Evolutionary conservation across 1,284 basidiomycete species (phyloP).

Genomic region (Cryptococcus sp.): DNA sequence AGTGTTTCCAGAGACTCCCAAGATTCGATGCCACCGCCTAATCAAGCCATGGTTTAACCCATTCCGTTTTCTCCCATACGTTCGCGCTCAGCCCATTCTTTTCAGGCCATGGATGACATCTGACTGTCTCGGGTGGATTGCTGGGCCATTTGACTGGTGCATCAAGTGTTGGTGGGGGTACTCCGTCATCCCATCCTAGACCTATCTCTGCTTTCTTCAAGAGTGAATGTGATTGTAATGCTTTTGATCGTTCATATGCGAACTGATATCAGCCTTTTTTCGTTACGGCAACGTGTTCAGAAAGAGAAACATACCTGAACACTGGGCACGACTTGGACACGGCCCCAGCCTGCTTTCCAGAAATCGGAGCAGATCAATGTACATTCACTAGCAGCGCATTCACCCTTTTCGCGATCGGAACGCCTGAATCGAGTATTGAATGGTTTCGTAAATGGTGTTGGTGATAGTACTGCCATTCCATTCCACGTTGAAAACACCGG

Average conservation of each 20-base stretch:
- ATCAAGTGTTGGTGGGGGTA: conserved; percentile 26
- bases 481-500: conserved; percentile 48
- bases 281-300: background rate
- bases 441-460: conserved; percentile 35
- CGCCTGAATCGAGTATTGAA: conserved; percentile 42
- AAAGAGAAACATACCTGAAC: conserved; percentile 34
- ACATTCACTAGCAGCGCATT: conserved; percentile 47
- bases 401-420: conserved; percentile 20
- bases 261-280: conserved; percentile 19
- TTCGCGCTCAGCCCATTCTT: conserved; percentile 43
- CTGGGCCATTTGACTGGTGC: conserved; percentile 16
- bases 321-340: conserved; percentile 44
- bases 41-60: conserved; percentile 38
- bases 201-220: conserved; percentile 20
- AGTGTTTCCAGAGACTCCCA: background rate
- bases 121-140: conserved; percentile 37
- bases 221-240: conserved; percentile 24
- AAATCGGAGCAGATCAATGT: conserved; percentile 41
- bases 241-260: conserved; percentile 41
- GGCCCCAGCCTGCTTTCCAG: conserved; percentile 41
- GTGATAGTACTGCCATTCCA: conserved; percentile 38
- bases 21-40: background rate
- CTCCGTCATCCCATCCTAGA: conserved; percentile 40
- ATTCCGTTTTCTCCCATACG: conserved; percentile 45
- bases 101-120: conserved; percentile 50